These are phyloP conservation scores for Magnaporthiopsis poae DNA, from an alignment of 2,329 filamentous ascomycete genomes.

Conservation along the genomic window DNA sequence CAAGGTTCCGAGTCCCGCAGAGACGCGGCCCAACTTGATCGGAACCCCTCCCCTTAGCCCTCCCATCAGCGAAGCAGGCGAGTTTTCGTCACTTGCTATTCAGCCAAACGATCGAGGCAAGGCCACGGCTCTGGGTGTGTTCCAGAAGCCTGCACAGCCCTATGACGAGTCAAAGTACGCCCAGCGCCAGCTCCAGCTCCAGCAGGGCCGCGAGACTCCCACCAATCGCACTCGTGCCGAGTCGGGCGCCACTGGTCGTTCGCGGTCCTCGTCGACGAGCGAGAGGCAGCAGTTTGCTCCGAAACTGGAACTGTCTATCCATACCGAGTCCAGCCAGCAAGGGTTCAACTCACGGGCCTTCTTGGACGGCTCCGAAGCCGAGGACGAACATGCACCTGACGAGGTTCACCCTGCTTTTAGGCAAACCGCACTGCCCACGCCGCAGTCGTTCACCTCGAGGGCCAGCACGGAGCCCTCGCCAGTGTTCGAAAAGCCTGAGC, in stretches of 20 bases:
- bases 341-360: slow-evolving; percentile 27
- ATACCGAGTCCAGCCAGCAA: slow-evolving; percentile 24
- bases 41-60: slow-evolving; percentile 51
- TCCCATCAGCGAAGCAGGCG: slow-evolving; percentile 61
- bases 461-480: slow-evolving; percentile 18
- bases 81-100: slow-evolving; percentile 54
- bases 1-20: slow-evolving; percentile 22
- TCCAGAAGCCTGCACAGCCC: slow-evolving; percentile 60
- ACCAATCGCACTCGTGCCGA: slow-evolving; percentile 35
- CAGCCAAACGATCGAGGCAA: slow-evolving; percentile 71
- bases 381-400: slow-evolving; percentile 37
- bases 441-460: slow-evolving; percentile 26
- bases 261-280: slow-evolving; percentile 37
- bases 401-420: slow-evolving; percentile 46
- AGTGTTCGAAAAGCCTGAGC: slow-evolving; percentile 9
- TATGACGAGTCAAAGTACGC: slow-evolving; percentile 82
- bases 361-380: slow-evolving; percentile 30
- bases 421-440: slow-evolving; percentile 32
- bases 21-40: slow-evolving; percentile 28
- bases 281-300: slow-evolving; percentile 26
- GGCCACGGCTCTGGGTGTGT: slow-evolving; percentile 57
- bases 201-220: slow-evolving; percentile 61
- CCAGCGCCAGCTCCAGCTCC: slow-evolving; percentile 71
- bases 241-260: slow-evolving; percentile 32
- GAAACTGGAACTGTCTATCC: slow-evolving; percentile 18